A percentile compares a stretch with the other conserved stretches of the same genome.
Evolutionary conservation across 805 yeast genomes (phyloP).

Genomic region (Ogataea nonfermentans): DNA sequence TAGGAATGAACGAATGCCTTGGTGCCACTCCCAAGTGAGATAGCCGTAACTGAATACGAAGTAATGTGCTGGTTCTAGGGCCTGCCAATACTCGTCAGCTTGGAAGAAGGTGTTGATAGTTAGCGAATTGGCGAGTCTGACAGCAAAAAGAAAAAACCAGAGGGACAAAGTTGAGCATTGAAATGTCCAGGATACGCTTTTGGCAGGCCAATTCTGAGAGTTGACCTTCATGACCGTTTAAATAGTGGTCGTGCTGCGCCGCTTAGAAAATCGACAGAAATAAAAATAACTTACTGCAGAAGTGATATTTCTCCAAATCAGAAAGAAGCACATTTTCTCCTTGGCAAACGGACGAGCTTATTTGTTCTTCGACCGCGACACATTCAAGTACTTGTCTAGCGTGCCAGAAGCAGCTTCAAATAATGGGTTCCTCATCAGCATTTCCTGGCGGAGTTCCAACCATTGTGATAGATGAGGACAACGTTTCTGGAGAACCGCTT

Average conservation of each 20-base stretch:
- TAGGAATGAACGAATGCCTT: conserved; percentile 68
- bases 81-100: conserved; percentile 94
- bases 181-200: no score
- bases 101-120: conserved; percentile 78
- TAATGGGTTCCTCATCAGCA: conserved; percentile 1
- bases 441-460: conserved; percentile 2
- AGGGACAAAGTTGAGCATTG: background rate
- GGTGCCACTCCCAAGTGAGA: conserved; percentile 92
- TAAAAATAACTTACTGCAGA: conserved; percentile 1
- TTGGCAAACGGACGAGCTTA: background rate
- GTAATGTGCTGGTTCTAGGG: conserved; percentile 86
- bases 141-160: conserved; percentile 29
- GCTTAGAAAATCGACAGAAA: conserved; percentile 6
- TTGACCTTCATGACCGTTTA: background rate
- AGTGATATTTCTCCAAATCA: conserved; percentile 4
- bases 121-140: conserved; percentile 64
- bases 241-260: conserved; percentile 6
- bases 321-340: background rate
- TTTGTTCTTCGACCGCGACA: no score
- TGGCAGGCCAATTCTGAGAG: no score
- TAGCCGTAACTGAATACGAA: conserved; percentile 77
- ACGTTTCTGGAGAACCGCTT: conserved; percentile 11
- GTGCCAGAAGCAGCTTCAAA: no score
- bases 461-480: conserved; percentile 7
- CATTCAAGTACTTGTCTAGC: no score